A percentile compares a stretch with the other conserved stretches of the same genome.
phyloP scores from a whole-genome alignment of 768 basidiomycete genomes.

The Lentinula sp. region DNA sequence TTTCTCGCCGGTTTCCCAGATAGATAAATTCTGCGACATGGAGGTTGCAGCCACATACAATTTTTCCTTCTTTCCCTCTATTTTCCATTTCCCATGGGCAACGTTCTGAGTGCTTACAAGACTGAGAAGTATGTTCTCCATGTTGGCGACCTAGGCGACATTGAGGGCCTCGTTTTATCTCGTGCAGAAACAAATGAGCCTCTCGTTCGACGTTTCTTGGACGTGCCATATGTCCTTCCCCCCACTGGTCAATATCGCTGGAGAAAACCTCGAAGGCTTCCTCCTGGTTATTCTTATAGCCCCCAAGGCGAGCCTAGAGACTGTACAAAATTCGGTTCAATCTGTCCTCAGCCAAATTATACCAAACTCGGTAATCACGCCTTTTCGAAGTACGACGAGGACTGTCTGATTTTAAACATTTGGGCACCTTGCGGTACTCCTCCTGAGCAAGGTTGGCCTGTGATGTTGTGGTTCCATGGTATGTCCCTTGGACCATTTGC shows the following conservation, averaged over 20 bases:
- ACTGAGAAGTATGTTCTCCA: neutral
- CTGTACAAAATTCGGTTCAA: conserved; percentile 5
- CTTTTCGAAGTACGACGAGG: conserved; percentile 3
- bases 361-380: conserved; percentile 3
- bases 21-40: neutral
- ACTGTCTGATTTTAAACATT: conserved; percentile 3
- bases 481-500: neutral
- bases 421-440: conserved; percentile 5
- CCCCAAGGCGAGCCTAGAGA: neutral
- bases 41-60: neutral
- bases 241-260: conserved; percentile 4
- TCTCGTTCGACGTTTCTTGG: conserved; percentile 1
- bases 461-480: conserved; percentile 9
- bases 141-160: neutral
- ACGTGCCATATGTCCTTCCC: conserved; percentile 6
- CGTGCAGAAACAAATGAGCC: conserved; percentile 3
- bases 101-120: conserved; percentile 3
- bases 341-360: conserved; percentile 7
- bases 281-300: neutral
- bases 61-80: neutral
- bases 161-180: conserved; percentile 1
- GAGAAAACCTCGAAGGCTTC: conserved; percentile 4
- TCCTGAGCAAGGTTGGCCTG: conserved; percentile 8
- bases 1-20: neutral
- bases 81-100: conserved; percentile 17